Conservation (phyloP, 257 asterid species). For the Henckelia pumila region DNA sequence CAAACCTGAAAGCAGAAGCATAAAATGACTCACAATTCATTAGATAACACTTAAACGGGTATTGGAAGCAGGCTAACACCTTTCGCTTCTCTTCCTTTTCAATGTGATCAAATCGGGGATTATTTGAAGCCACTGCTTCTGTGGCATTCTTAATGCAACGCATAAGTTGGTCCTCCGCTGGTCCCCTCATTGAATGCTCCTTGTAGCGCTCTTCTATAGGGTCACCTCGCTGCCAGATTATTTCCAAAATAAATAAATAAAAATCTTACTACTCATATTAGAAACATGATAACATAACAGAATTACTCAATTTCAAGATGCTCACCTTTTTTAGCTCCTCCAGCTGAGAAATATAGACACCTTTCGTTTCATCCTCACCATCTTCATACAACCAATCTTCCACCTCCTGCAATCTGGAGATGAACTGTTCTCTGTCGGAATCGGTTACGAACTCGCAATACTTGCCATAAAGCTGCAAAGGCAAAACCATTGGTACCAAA, state of each 20-base stretch:
- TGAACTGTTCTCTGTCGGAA: slow-evolving; percentile 66
- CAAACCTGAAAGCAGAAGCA: slow-evolving; percentile 47
- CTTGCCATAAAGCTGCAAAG: slow-evolving; percentile 69
- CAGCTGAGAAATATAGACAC: slow-evolving; percentile 71
- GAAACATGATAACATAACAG: background rate
- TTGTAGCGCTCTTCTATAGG: slow-evolving; percentile 24
- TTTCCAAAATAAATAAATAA: background rate
- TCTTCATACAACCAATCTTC: slow-evolving; percentile 98
- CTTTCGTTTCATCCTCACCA: slow-evolving; percentile 93
- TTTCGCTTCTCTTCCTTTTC: slow-evolving; percentile 43
- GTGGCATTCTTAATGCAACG: slow-evolving; percentile 41
- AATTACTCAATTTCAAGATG: background rate
- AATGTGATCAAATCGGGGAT: slow-evolving; percentile 49
- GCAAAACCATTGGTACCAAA: slow-evolving; percentile 10
- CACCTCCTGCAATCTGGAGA: slow-evolving; percentile 72
- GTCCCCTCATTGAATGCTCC: background rate
- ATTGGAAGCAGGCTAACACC: too few species aligned
- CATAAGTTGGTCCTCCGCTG: background rate
- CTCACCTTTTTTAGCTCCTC: slow-evolving; percentile 72
- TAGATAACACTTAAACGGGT: too few species aligned
- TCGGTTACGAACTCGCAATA: slow-evolving; percentile 69
- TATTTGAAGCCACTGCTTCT: slow-evolving; percentile 42
- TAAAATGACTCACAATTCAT: background rate
- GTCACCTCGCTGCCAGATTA: slow-evolving; percentile 44
- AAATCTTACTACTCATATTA: background rate